phyloP scores from a whole-genome alignment of 345 rosid species.

The Rubroshorea leprosula region DNA sequence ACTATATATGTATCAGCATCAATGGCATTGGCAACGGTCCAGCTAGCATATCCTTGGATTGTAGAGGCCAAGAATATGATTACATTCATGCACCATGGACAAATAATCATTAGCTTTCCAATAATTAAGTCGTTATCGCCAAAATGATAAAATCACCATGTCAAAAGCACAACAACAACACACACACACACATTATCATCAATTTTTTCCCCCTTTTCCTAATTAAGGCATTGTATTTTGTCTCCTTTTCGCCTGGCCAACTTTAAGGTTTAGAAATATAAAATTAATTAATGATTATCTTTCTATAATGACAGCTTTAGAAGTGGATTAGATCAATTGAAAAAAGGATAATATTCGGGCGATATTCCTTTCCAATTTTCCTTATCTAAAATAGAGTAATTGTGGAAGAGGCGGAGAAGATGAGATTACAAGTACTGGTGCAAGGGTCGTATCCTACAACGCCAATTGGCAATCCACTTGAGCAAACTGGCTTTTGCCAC shows the following conservation, averaged over 20 bases:
- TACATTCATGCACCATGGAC: slow-evolving; percentile 19
- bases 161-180: slow-evolving; percentile 8
- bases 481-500: no score
- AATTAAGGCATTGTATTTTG: slow-evolving; percentile 7
- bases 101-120: slow-evolving; percentile 17
- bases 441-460: no score
- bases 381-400: no score
- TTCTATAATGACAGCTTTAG: background rate
- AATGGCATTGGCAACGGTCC: slow-evolving; percentile 8
- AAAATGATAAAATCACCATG: slow-evolving; percentile 12
- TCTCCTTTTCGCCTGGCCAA: background rate
- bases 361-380: no score
- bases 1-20: background rate
- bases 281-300: background rate
- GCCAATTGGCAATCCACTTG: no score
- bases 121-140: slow-evolving; percentile 16
- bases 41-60: slow-evolving; percentile 6
- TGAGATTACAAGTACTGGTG: no score
- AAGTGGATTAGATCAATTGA: no score
- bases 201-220: background rate
- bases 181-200: slow-evolving; percentile 1
- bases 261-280: background rate
- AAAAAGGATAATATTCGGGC: no score
- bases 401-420: no score
- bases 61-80: background rate